Conservation (phyloP, 805 yeast genomes). For the Candida awuae region DNA sequence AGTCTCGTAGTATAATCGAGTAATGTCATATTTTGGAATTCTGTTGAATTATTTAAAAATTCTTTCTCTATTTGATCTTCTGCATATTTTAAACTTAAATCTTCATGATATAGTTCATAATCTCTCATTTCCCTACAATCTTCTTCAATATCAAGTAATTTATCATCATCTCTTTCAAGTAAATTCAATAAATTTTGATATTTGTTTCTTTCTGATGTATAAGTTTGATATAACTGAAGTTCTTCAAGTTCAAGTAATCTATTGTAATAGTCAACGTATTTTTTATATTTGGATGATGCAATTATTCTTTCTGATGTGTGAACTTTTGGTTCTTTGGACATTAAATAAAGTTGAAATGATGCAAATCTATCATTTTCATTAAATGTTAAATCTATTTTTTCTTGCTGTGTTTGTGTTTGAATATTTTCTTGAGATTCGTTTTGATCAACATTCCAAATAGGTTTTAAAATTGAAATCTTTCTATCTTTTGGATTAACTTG, state of each 20-base stretch:
- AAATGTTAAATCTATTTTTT: constrained; percentile 1
- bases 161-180: constrained; percentile 6
- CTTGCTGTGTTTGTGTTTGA: neutral
- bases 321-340: constrained; percentile 12
- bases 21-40: constrained; percentile 22
- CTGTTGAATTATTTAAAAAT: constrained; percentile 22
- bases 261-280: constrained; percentile 7
- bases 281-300: neutral
- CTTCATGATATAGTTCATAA: constrained; percentile 24
- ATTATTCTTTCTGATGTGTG: neutral
- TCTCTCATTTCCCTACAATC: constrained; percentile 31
- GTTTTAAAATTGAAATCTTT: constrained; percentile 3
- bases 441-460: constrained; percentile 3
- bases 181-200: constrained; percentile 11
- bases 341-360: constrained; percentile 14
- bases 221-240: constrained; percentile 3
- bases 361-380: constrained; percentile 12
- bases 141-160: constrained; percentile 15
- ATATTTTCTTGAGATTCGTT: neutral
- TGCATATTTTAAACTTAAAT: constrained; percentile 20
- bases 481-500: neutral
- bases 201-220: constrained; percentile 8
- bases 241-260: constrained; percentile 5
- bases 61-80: constrained; percentile 20
- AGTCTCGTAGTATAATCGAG: constrained; percentile 24